Base-by-base conservation (phyloP, 2,329 filamentous ascomycete species). In the Fusarium sp. region DNA sequence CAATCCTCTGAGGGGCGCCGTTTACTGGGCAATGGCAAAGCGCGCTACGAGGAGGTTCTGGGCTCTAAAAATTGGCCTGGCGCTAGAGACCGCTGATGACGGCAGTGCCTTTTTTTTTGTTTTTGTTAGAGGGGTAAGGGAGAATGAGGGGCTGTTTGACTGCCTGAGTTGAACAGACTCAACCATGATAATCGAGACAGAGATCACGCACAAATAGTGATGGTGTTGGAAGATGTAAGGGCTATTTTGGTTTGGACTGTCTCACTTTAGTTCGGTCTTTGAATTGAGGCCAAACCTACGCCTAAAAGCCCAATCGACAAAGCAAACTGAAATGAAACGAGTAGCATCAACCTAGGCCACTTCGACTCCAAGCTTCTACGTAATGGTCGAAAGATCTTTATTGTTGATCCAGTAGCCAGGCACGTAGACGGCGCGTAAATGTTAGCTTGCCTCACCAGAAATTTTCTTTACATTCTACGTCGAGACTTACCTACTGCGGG, bases 81-180 rank as follows among this genome's bases (percentile, higher is more conserved):
- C 72, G 72, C 72, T 74, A 74, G 50, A 51, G 54, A 46, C 45
- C 50, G 30, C 24, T 53, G 58, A 74, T 74, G 72, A 74, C 72
- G 72, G 72, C 65, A 69, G 68, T 60, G 71, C 63, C 43, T 65
- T 53, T 65, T 59, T 24, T 24, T 24, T 65, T 59, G 6, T 24
- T 24, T 24, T 24, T 24, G 24, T 47, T 59, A 39, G 51, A 62
- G 59, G 54, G 54, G 46, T 37, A 37, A 33, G 52, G 24, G 32
- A 35, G 46, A 61, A 53, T 59, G 63, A 66, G 67, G 71, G 71
- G 60, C 33, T 65, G 35, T 35, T 37, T 46, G 45, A 59, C 39
- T 48, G 45, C 44, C 40, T 46, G 22, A n/a, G 49, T 35, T 56
- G 28, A 22, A 41, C 32, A 56, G 41, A 54, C 44, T 47, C 56